Evolutionary conservation across 2,329 filamentous ascomycete species (phyloP).

Genomic region (Alternaria panax): DNA sequence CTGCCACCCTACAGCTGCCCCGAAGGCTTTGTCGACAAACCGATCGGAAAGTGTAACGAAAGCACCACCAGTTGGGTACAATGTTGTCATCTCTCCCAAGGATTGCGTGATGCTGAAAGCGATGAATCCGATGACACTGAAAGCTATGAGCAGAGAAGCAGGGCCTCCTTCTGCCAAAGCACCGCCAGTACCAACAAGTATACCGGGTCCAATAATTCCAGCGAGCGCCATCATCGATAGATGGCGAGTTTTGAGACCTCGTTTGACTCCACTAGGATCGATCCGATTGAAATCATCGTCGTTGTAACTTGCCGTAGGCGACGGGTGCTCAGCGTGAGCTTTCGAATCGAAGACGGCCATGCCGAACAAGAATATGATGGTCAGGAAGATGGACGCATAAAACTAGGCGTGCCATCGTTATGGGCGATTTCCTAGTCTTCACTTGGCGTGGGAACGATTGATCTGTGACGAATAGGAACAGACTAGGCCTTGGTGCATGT

Average conservation of each 20-base stretch:
- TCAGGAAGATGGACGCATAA: neutral
- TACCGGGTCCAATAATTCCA: slow-evolving; percentile 70
- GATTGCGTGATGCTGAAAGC: slow-evolving; percentile 74
- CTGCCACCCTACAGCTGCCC: slow-evolving; percentile 42
- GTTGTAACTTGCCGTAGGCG: slow-evolving; percentile 28
- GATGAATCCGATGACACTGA: slow-evolving; percentile 75
- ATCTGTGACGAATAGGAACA: slow-evolving; percentile 2
- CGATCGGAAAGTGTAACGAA: slow-evolving; percentile 75
- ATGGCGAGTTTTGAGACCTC: slow-evolving; percentile 73
- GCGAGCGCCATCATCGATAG: slow-evolving; percentile 64
- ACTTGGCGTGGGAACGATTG: slow-evolving; percentile 21
- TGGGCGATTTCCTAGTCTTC: slow-evolving; percentile 14
- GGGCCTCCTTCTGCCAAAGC: slow-evolving; percentile 74
- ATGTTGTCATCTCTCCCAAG: slow-evolving; percentile 75
- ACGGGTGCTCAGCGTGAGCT: slow-evolving; percentile 20
- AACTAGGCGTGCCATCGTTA: slow-evolving; percentile 9
- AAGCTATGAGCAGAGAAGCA: slow-evolving; percentile 75
- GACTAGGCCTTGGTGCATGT: slow-evolving; percentile 17
- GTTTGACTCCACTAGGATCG: slow-evolving; percentile 71
- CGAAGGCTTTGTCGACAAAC: slow-evolving; percentile 54
- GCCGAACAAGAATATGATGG: neutral
- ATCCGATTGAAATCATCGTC: slow-evolving; percentile 46
- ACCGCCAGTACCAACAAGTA: slow-evolving; percentile 75
- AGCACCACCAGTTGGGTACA: slow-evolving; percentile 74
- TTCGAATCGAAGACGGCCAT: slow-evolving; percentile 36